phyloP scores from a whole-genome alignment of 208 protist species.

The Crithidia acanthocephali region DNA sequence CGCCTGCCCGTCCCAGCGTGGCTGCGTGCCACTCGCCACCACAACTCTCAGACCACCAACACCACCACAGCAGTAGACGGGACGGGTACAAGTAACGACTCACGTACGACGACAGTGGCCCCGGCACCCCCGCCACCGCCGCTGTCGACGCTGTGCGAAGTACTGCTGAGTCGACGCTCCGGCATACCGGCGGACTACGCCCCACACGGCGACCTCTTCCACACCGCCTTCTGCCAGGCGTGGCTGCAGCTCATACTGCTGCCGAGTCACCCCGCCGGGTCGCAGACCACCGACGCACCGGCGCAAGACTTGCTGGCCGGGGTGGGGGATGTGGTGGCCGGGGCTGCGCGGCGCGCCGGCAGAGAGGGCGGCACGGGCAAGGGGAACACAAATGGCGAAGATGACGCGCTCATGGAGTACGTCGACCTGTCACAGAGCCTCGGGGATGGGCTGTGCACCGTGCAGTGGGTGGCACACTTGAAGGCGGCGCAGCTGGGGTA shows the following conservation, averaged over 20 bases:
- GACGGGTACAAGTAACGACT: too few species aligned
- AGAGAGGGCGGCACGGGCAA: neutral
- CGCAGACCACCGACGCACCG: neutral
- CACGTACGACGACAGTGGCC: neutral
- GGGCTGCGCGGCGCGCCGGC: neutral
- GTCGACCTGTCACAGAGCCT: slow-evolving; percentile 25
- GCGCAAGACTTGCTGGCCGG: neutral
- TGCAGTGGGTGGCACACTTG: slow-evolving; percentile 37
- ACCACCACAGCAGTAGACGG: neutral
- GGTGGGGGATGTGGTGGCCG: neutral
- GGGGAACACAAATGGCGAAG: neutral
- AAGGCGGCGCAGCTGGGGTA: slow-evolving; percentile 35
- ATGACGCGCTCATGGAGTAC: neutral
- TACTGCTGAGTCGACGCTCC: slow-evolving; percentile 19
- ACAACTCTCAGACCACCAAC: neutral
- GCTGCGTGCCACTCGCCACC: slow-evolving; percentile 11
- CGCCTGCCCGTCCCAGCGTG: slow-evolving; percentile 27
- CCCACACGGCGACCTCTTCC: neutral
- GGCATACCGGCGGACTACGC: slow-evolving; percentile 19
- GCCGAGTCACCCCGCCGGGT: neutral
- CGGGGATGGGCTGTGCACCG: slow-evolving; percentile 26
- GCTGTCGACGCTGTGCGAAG: slow-evolving; percentile 27
- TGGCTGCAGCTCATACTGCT: slow-evolving; percentile 30
- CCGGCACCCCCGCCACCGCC: neutral
- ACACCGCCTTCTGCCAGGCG: slow-evolving; percentile 26